These are phyloP conservation scores for Durio zibethinus DNA, from an alignment of 345 rosid genomes.

Conservation along the genomic window DNA sequence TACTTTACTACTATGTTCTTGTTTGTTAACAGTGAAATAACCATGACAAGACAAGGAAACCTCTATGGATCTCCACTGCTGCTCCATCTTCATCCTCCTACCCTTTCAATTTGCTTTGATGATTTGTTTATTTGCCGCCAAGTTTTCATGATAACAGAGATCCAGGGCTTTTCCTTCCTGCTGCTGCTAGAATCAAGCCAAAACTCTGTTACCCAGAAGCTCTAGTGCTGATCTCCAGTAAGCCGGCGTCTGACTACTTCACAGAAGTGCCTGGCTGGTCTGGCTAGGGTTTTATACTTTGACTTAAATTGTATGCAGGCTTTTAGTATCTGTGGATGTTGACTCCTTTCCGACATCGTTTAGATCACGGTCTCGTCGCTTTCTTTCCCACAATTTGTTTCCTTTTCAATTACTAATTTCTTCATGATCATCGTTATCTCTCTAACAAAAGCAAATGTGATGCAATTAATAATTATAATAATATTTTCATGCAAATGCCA, in stretches of 20 bases:
- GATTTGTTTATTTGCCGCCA: background rate
- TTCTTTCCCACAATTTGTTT: background rate
- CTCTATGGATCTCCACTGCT: background rate
- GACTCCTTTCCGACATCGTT: slow-evolving; percentile 26
- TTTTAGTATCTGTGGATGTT: slow-evolving; percentile 34
- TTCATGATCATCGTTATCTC: slow-evolving; percentile 2
- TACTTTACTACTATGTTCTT: background rate
- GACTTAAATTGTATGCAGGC: slow-evolving; percentile 23
- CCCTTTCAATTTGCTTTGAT: background rate
- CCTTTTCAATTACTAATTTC: background rate
- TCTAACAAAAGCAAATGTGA: background rate
- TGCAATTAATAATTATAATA: background rate
- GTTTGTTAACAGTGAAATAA: background rate
- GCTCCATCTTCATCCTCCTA: background rate
- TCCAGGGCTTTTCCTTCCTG: background rate
- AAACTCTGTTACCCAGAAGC: background rate
- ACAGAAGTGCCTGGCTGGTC: background rate
- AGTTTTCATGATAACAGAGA: background rate
- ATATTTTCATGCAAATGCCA: background rate
- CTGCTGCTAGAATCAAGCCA: background rate
- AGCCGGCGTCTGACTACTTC: background rate
- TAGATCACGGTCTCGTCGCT: slow-evolving; percentile 20
- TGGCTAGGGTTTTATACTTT: slow-evolving; percentile 29
- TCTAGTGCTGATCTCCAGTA: too few relatives aligned
- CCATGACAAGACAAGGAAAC: background rate